Evolutionary conservation across 1,284 basidiomycete species (phyloP).

Genomic region (Cutaneotrichosporon dermatis): DNA sequence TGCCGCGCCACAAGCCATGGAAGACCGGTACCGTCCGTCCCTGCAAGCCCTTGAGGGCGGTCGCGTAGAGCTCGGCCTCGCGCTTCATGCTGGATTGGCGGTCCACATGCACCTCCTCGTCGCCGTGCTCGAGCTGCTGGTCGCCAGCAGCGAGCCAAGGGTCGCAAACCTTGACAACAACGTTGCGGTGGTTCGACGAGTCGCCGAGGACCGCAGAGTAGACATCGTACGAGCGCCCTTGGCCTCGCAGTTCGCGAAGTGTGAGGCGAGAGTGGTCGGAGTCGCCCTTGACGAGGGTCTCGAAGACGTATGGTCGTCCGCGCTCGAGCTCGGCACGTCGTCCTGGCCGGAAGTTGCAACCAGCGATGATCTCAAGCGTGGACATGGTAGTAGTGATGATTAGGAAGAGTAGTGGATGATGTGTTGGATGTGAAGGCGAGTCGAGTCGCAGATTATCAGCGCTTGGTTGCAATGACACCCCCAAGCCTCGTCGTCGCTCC

Average conservation of each 20-base stretch:
- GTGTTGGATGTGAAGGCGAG: too few species aligned
- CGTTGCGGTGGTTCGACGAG: background rate
- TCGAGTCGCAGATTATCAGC: too few species aligned
- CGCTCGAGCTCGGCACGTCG: conserved; percentile 1
- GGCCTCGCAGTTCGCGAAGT: background rate
- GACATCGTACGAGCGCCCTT: background rate
- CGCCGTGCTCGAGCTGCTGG: conserved; percentile 1
- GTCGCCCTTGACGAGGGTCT: background rate
- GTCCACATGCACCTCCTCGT: background rate
- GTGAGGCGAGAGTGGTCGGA: background rate
- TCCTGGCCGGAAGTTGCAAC: background rate
- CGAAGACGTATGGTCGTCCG: conserved; percentile 1
- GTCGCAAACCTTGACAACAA: conserved; percentile 1
- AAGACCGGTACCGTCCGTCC: background rate
- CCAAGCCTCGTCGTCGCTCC: too few species aligned
- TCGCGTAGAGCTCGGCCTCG: background rate
- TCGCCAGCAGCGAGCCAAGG: conserved; percentile 1
- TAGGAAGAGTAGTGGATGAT: too few species aligned
- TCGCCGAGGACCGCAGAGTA: background rate
- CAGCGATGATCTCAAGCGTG: background rate
- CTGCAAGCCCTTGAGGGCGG: background rate
- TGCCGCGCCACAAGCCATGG: background rate
- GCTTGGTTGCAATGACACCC: too few species aligned
- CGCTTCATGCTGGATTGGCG: background rate
- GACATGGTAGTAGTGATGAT: background rate